These are phyloP conservation scores for Raphanus raphanistrum DNA, from an alignment of 345 rosid genomes.

Conservation along the genomic window DNA sequence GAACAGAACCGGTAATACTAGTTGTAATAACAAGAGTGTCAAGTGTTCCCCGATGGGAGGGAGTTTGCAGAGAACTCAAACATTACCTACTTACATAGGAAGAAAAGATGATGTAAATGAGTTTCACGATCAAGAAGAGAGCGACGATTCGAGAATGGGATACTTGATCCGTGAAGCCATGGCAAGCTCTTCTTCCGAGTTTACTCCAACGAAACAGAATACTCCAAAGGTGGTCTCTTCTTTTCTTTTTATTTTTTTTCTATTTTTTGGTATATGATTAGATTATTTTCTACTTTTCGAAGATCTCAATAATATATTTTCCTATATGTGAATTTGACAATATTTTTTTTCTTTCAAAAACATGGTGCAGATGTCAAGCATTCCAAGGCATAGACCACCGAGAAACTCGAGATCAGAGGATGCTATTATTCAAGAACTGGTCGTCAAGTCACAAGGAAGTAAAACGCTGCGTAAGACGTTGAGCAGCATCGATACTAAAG, in stretches of 20 bases:
- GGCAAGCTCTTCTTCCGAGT: slow-evolving; percentile 32
- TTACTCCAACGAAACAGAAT: slow-evolving; percentile 28
- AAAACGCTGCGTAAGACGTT: slow-evolving; percentile 42
- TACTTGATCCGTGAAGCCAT: slow-evolving; percentile 51
- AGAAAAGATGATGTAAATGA: slow-evolving; percentile 38
- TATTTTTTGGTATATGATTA: not conserved
- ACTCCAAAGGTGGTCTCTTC: slow-evolving; percentile 23
- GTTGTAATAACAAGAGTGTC: not conserved
- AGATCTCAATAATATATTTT: not conserved
- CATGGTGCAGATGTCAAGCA: slow-evolving; percentile 29
- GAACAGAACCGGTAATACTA: slow-evolving; percentile 8
- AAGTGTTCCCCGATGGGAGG: slow-evolving; percentile 28
- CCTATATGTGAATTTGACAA: not conserved
- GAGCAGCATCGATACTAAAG: slow-evolving; percentile 51
- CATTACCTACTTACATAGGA: slow-evolving; percentile 50
- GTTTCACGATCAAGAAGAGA: slow-evolving; percentile 43
- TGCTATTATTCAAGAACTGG: slow-evolving; percentile 25
- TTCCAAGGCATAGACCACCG: slow-evolving; percentile 47
- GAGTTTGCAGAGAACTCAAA: slow-evolving; percentile 49
- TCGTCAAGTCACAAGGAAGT: slow-evolving; percentile 1
- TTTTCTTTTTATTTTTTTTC: not conserved
- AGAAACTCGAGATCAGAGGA: slow-evolving; percentile 47
- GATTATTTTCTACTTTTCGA: not conserved
- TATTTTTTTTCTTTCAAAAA: not conserved
- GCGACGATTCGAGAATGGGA: slow-evolving; percentile 56